Conservation (phyloP, 2,329 filamentous ascomycete species). For the Trichoderma atrobrunneum region DNA sequence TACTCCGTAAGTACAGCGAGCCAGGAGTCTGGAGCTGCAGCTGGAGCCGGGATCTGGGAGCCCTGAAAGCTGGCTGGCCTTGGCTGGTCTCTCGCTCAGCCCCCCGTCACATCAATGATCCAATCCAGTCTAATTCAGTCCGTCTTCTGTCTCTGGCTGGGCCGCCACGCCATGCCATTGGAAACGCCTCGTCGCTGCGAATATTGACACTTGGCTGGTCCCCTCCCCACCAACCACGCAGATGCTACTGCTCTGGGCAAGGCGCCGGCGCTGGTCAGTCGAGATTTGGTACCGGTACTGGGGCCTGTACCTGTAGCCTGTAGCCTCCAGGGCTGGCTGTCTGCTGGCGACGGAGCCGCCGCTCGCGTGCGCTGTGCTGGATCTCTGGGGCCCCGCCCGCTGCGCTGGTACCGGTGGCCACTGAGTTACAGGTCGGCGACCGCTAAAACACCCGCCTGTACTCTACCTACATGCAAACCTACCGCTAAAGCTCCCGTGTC, state of each 20-base stretch:
- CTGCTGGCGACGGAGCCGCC: slow-evolving; percentile 1
- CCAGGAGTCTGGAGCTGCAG: not conserved
- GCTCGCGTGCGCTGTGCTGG: slow-evolving; percentile 17
- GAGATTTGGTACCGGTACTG: slow-evolving; percentile 1
- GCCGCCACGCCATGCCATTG: slow-evolving; percentile 8
- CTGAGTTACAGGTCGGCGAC: not conserved
- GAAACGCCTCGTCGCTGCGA: slow-evolving; percentile 3
- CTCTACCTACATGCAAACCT: not conserved
- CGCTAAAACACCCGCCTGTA: not conserved
- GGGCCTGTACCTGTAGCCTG: not conserved
- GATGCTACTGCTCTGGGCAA: slow-evolving; percentile 19
- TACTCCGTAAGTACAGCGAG: not conserved
- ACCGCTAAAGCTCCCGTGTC: not conserved
- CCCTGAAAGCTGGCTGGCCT: not conserved
- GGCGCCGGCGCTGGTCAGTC: slow-evolving; percentile 8
- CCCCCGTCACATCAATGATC: not conserved
- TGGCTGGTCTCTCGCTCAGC: not conserved
- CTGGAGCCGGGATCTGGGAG: not conserved
- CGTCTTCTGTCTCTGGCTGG: not conserved
- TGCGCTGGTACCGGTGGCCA: not conserved
- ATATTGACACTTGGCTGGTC: not conserved
- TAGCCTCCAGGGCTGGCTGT: too few relatives aligned
- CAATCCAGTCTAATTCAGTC: too few relatives aligned
- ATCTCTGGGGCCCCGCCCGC: slow-evolving; percentile 16
- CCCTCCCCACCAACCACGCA: slow-evolving; percentile 19